Evolutionary conservation across 768 basidiomycete genomes (phyloP).

Genomic region (Ramaria sp.): DNA sequence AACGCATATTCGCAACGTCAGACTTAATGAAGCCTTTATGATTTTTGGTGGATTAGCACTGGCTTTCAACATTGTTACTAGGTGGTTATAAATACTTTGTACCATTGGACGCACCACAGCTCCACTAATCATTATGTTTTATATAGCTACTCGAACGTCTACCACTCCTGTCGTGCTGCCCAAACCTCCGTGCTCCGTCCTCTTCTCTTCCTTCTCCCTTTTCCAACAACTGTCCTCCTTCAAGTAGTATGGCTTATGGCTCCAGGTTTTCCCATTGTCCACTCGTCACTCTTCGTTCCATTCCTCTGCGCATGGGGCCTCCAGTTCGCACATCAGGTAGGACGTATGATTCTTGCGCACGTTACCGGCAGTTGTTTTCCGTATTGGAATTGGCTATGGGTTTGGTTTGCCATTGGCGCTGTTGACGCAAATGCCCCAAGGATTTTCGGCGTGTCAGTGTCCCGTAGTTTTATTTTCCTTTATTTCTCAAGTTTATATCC

Average conservation of each 20-base stretch:
- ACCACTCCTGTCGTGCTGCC: conserved; percentile 36
- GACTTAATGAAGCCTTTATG: conserved; percentile 85
- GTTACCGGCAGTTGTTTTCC: conserved; percentile 81
- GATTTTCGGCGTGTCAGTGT: conserved; percentile 55
- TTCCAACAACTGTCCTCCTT: conserved; percentile 54
- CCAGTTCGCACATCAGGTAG: conserved; percentile 84
- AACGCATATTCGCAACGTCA: conserved; percentile 48
- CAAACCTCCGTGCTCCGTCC: conserved; percentile 40
- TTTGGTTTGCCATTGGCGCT: conserved; percentile 68
- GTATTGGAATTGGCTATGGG: conserved; percentile 77
- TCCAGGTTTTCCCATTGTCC: conserved; percentile 61
- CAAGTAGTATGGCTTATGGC: conserved; percentile 77
- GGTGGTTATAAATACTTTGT: conserved; percentile 30
- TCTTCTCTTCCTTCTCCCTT: conserved; percentile 70
- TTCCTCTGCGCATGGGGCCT: conserved; percentile 92
- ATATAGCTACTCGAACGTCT: conserved; percentile 74
- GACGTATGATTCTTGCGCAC: conserved; percentile 87
- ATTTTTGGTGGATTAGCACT: conserved; percentile 60
- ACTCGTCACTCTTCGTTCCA: conserved; percentile 71
- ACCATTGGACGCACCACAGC: background rate
- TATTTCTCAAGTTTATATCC: background rate
- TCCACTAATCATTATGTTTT: background rate
- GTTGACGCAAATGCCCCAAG: conserved; percentile 71
- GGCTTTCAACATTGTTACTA: conserved; percentile 68
- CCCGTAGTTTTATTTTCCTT: background rate